A percentile compares a stretch with the other conserved stretches of the same genome.
phyloP scores from a whole-genome alignment of 2,329 filamentous ascomycete genomes.

The Intubia oerlemansii region DNA sequence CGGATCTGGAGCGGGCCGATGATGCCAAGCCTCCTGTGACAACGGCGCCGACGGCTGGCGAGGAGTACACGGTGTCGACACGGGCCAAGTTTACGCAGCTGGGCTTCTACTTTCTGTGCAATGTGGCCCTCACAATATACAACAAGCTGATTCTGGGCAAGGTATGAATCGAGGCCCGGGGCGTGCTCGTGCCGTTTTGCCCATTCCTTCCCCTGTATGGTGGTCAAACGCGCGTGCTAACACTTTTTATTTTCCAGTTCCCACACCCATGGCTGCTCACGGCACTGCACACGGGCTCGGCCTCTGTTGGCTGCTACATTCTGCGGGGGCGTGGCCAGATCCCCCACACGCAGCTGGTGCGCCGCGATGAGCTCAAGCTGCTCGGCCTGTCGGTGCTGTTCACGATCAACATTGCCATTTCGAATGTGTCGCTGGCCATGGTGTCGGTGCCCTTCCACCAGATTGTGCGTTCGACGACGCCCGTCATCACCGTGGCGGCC shows the following conservation, averaged over 20 bases:
- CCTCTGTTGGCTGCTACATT: slow-evolving; percentile 8
- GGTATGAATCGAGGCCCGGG: no score
- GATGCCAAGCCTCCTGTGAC: background rate
- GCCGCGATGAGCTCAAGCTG: slow-evolving; percentile 6
- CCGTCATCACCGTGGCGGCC: slow-evolving; percentile 38
- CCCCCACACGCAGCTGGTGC: slow-evolving; percentile 3
- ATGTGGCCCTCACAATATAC: slow-evolving; percentile 29
- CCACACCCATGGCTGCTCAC: slow-evolving; percentile 9
- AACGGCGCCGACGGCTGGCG: background rate
- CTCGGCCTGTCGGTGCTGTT: slow-evolving; percentile 8
- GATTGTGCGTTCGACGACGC: slow-evolving; percentile 36
- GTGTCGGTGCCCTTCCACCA: slow-evolving; percentile 40
- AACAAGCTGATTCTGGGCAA: slow-evolving; percentile 33
- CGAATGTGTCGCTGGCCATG: slow-evolving; percentile 9
- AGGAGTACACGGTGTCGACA: slow-evolving; percentile 4
- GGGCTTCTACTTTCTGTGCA: slow-evolving; percentile 13
- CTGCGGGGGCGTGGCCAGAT: slow-evolving; percentile 7
- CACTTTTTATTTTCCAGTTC: no score
- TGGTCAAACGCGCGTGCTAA: no score
- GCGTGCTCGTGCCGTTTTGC: no score
- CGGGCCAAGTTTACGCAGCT: slow-evolving; percentile 4
- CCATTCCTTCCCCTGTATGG: no score
- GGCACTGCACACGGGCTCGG: slow-evolving; percentile 9
- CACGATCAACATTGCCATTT: slow-evolving; percentile 10
- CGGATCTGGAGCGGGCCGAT: slow-evolving; percentile 2